Evolutionary conservation across 1,139 yeast species (phyloP), one percentile per base, ranked within the genome.

Genomic region (Debaryomycetaceae sp.): DNA sequence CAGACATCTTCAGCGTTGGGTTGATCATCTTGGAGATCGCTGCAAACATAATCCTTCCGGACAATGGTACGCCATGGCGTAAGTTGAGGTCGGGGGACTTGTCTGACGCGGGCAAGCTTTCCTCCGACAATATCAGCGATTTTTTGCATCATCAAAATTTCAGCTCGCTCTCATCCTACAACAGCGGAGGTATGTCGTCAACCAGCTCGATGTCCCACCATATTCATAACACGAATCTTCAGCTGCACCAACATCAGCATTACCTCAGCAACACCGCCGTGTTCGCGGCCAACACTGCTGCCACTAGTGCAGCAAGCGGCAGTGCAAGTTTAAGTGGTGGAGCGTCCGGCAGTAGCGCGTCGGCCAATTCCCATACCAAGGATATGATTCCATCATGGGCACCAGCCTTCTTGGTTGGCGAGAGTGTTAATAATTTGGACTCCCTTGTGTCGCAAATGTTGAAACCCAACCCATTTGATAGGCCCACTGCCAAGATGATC

Each of bases 31-130:
- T 91, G 30, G 99, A 91, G 56, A 83, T 88, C 45, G 98, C 98
- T 2, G 96, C 98, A 2, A 91, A 91, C 55, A 91, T 91, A 31
- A 78, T 89, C 6, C 61, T 93, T 30, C 99, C 99, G 1, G 97
- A 91, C 46, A 89, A 93, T 54, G 99, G 99, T 4, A 75, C 88
- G 7, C 93, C 95, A 22, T 91, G 99, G 99, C 91, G 94, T 43
- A 89, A 89, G 53, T 63, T 91, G 40, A 71, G 99, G 42, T 84
- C 95, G 29, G 99, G 98, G 1, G 98, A 91, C 54, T 64, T 93
- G 40, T 81, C 94, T 18, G 98, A 91, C 56, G 97, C 97, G 1
- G 98, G 98, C 0, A 75, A 80, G 44, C 65, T 91, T 38, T 82
- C 93, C 36, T 61, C 68, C 44, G 75, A 67, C 42, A 67, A 67